Percentiles rank a stretch among this genome's conserved stretches.
Evolutionary conservation across 768 basidiomycete species (phyloP).

Genomic region (Pisolithus microcarpus): DNA sequence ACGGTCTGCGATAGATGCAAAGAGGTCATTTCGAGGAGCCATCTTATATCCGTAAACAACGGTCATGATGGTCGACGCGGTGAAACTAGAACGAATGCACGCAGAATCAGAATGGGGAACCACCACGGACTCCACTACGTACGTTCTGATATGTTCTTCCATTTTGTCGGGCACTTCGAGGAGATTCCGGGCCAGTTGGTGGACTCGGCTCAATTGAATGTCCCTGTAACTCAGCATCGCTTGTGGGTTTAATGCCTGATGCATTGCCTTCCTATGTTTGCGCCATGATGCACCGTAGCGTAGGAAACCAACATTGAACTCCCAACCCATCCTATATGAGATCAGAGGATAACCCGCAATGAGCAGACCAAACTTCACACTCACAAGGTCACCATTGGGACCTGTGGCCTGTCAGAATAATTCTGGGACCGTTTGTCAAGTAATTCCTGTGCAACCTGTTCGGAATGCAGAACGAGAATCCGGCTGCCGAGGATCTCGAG

Average conservation of each 20-base stretch:
- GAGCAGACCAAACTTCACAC: background rate
- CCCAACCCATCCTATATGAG: conserved; percentile 30
- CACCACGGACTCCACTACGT: background rate
- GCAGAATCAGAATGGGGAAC: background rate
- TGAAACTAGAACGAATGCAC: conserved; percentile 11
- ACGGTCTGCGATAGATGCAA: conserved; percentile 25
- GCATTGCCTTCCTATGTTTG: conserved; percentile 29
- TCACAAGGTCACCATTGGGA: conserved; percentile 18
- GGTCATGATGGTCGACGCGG: conserved; percentile 26
- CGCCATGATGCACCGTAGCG: conserved; percentile 34
- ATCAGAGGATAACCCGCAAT: background rate
- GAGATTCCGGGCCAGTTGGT: conserved; percentile 26
- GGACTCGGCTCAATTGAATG: conserved; percentile 27
- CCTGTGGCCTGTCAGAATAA: conserved; percentile 22
- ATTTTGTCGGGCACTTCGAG: conserved; percentile 22
- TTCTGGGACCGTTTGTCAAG: conserved; percentile 23
- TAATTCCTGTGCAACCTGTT: conserved; percentile 19
- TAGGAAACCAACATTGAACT: conserved; percentile 30
- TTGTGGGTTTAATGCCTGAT: conserved; percentile 30
- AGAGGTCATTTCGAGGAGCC: conserved; percentile 22
- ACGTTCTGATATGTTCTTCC: conserved; percentile 18
- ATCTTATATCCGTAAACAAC: conserved; percentile 31
- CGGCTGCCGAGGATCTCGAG: conserved; percentile 20
- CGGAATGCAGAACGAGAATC: conserved; percentile 19
- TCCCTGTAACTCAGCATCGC: conserved; percentile 22